phyloP scores from a whole-genome alignment of 441 rosid genomes.

The Manihot esculenta region DNA sequence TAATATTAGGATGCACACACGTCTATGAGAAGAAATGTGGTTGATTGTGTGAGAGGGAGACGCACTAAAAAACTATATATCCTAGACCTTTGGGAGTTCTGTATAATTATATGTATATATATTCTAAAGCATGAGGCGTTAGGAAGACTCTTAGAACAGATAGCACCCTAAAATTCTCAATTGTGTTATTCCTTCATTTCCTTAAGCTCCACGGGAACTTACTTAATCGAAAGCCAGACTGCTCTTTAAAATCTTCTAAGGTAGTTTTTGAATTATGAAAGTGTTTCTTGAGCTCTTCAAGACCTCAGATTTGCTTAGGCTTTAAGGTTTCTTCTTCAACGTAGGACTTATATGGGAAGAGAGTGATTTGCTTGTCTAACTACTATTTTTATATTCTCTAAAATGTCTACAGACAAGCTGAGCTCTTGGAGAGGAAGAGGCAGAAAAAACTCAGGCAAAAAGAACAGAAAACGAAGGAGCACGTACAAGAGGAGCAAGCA shows the following conservation, averaged over 20 bases:
- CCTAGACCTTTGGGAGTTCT: not conserved
- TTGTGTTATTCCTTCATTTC: not conserved
- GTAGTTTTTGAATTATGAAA: not conserved
- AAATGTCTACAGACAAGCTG: conserved; percentile 60
- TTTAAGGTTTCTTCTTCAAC: not conserved
- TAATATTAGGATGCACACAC: not conserved
- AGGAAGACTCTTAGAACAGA: not conserved
- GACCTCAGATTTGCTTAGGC: not conserved
- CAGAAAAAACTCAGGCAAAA: conserved; percentile 85
- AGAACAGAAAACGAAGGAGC: conserved; percentile 79
- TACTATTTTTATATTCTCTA: conserved; percentile 13
- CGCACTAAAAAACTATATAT: not conserved
- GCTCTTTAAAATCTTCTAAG: not conserved
- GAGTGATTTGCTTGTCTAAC: not conserved
- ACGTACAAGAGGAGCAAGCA: conserved; percentile 40
- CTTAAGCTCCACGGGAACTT: not conserved
- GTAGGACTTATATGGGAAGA: conserved; percentile 7
- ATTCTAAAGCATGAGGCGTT: not conserved
- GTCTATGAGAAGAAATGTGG: not conserved
- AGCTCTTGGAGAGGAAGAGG: conserved; percentile 78
- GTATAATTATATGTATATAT: too few species aligned
- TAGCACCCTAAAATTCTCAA: not conserved
- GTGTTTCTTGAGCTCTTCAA: not conserved
- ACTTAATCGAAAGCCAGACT: not conserved
- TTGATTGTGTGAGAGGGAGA: not conserved